Evolutionary conservation across 805 yeast species (phyloP), one percentile per base, ranked within the genome.

Genomic region (Kuraishia capsulata): DNA sequence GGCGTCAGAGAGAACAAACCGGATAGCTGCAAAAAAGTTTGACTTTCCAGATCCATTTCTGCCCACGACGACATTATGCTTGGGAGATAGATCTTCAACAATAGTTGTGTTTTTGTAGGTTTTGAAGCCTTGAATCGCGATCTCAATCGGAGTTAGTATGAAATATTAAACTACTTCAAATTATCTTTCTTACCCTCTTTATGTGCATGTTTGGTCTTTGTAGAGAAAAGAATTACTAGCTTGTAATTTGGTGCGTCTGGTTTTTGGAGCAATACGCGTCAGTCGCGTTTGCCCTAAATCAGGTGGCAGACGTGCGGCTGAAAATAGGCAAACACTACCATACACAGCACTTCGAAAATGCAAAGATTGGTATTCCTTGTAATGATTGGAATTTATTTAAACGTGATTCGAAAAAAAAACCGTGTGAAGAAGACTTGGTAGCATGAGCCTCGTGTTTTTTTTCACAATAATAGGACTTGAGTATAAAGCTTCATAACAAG

Each of bases 21-120:
- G 67, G 40, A 90, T 83, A 9, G 98, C 97, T 13, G 96, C 88
- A 57, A 90, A 92, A 61, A 90, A 83, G 57, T 92, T 90, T 30
- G 96, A 85, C 56, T 92, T 90, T 6, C 98, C 98, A 6, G 96
- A 84, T n/a, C 97, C 97, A 59, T 89, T 89, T 37, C 95, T 65
- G 2, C 97, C 97, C 24, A 89, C 87, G 13, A 83, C 78, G 17
- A 90, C 94, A 60, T 90, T 90, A 52, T 81, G 82, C 39, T 76
- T 76, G 0, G 95, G 90, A 1, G 94, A 81, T 24, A 92, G 65
- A 13, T 75, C 67, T 31, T 83, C 92, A 10, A 89, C 74, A 3
- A 76, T 71, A 0, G 96, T 84, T 30, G 86, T 78, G 50, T 84
- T 81, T 59, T 83, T 82, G 56, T 88, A 90, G 44, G 97, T 88